Evolutionary conservation across 2,329 filamentous ascomycete species (phyloP), one percentile per base, ranked within the genome.

Genomic region (Alternaria infectoria): DNA sequence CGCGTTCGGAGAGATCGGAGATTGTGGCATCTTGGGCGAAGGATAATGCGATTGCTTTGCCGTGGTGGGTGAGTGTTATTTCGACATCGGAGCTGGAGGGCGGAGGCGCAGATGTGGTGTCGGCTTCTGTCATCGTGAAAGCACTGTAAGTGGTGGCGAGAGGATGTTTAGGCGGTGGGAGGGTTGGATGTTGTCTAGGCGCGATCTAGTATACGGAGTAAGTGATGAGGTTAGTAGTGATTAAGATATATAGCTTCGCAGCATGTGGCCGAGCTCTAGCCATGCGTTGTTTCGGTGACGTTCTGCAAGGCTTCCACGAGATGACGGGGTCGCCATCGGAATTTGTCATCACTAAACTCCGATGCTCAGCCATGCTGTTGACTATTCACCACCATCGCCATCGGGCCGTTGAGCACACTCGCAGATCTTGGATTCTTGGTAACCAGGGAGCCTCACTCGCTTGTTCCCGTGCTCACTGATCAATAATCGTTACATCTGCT

Each of bases 1-100:
- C 87, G 64, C 85, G 82, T 54, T 83, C 77, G 47, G 89, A 89
- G 40, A 93, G 86, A 70, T 91, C 81, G 50, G 79, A 73, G 30
- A 89, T 81, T 2, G 86, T 89, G 59, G 86, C 83, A 63, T 83
- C 77, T 36, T 80, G 55, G 15, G 85, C 72, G 49, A 89, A 82
- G 11, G 79, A 76, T 47, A 88, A 74, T 17, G 79, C 77, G 67
- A 87, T 79, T 1, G 82, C 78, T 54, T 83, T 83, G 72, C 84
- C 83, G 74, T 88, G 86, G 69, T 89, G 84, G 65, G 84, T 83
- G 62, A 90, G 75, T 15, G 82, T 85, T 43, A 89, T 74, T 32
- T 74, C 61, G 8, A 78, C 60, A 57, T 74, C 64, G 46, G 69
- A 62, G 44, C 62, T 43, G 47, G 67, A 47, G 45, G 66, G 40